Evolutionary conservation across 176 grass and related monocot genomes (phyloP).

Genomic region (Aegilops bicornis): DNA sequence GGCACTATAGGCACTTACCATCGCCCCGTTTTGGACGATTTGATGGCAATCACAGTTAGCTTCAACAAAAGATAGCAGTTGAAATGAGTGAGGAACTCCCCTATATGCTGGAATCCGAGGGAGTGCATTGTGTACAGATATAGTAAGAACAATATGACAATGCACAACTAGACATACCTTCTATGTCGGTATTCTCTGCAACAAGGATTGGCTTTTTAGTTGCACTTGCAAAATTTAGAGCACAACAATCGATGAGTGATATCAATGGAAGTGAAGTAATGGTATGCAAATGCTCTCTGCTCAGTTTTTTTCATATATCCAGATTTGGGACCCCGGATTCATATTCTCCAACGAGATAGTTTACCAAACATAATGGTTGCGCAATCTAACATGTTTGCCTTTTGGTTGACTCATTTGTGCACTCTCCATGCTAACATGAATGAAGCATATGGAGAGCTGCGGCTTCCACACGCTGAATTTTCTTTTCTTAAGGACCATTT

Average conservation of each 20-base stretch:
- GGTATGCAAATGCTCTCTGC: slow-evolving; percentile 3
- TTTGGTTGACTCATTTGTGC: slow-evolving; percentile 1
- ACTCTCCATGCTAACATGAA: neutral
- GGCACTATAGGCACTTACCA: too few relatives aligned
- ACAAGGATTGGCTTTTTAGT: too few relatives aligned
- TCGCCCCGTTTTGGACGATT: too few relatives aligned
- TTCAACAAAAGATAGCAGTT: too few relatives aligned
- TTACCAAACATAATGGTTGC: slow-evolving; percentile 15
- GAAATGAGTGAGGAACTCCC: too few relatives aligned
- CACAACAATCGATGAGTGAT: neutral
- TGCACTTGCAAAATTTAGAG: neutral
- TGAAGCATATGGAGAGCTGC: neutral
- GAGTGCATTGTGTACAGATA: too few relatives aligned
- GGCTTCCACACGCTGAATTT: neutral
- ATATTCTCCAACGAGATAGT: neutral
- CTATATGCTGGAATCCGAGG: too few relatives aligned
- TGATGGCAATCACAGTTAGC: too few relatives aligned
- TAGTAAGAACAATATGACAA: too few relatives aligned
- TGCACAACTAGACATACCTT: too few relatives aligned
- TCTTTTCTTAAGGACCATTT: neutral
- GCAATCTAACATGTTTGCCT: neutral
- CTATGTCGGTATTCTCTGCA: too few relatives aligned
- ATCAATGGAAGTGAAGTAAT: slow-evolving; percentile 9
- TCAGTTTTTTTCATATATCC: slow-evolving; percentile 9
- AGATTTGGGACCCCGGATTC: neutral